Percentiles rank a stretch among this genome's conserved stretches.
These are phyloP conservation scores for Quambalaria eucalypti DNA, from an alignment of 1,284 basidiomycete species.

Conservation along the genomic window DNA sequence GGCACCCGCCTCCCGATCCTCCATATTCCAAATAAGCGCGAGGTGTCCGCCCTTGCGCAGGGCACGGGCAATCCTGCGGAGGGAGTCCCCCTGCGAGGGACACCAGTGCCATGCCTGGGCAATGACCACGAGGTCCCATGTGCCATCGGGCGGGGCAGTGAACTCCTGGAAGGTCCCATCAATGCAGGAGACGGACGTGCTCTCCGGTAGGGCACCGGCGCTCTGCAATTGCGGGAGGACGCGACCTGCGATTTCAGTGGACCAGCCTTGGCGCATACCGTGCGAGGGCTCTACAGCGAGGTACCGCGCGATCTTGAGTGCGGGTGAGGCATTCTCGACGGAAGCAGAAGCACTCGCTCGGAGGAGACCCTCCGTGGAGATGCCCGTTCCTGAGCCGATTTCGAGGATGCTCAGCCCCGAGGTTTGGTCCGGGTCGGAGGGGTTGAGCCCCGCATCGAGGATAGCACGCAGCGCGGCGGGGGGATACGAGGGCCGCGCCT, in stretches of 20 bases:
- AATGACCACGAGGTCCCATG: conserved; percentile 30
- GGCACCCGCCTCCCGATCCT: conserved; percentile 32
- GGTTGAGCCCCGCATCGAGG: not conserved
- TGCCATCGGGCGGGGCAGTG: conserved; percentile 10
- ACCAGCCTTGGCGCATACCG: conserved; percentile 34
- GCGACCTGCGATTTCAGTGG: not conserved
- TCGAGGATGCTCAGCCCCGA: conserved; percentile 30
- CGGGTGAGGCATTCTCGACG: conserved; percentile 15
- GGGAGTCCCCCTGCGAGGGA: conserved; percentile 22
- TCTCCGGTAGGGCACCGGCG: conserved; percentile 13
- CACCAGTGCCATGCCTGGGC: conserved; percentile 44
- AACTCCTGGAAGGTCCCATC: conserved; percentile 34
- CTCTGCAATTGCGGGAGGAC: conserved; percentile 11
- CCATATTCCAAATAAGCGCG: conserved; percentile 41
- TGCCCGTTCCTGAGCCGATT: conserved; percentile 40
- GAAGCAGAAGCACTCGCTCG: no score
- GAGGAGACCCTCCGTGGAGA: conserved; percentile 28
- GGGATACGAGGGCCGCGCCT: conserved; percentile 3
- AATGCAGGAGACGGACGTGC: conserved; percentile 14
- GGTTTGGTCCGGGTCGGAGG: not conserved
- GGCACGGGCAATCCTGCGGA: conserved; percentile 17
- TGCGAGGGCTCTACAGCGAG: conserved; percentile 24
- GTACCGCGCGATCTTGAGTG: conserved; percentile 13
- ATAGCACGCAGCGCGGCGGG: not conserved
- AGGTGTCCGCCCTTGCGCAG: conserved; percentile 27